These are phyloP conservation scores for Pichia gijzeniarum DNA, from an alignment of 805 yeast genomes.

Conservation along the genomic window DNA sequence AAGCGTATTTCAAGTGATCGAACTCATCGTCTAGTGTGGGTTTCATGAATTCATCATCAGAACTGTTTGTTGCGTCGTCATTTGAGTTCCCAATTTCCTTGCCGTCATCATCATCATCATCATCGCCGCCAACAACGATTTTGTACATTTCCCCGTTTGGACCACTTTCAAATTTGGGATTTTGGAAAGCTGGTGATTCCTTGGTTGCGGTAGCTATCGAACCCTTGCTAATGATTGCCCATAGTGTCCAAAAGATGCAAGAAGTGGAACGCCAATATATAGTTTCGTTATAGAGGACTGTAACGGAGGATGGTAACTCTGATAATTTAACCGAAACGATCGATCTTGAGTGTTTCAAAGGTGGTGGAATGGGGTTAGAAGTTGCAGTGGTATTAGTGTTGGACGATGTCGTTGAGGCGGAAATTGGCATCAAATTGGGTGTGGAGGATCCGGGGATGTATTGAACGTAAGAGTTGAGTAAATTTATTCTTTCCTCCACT, in stretches of 20 bases:
- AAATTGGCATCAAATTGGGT: slow-evolving; percentile 19
- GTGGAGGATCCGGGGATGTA: slow-evolving; percentile 36
- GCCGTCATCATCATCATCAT: slow-evolving; percentile 22
- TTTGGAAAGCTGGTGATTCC: slow-evolving; percentile 12
- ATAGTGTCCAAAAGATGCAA: slow-evolving; percentile 75
- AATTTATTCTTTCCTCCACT: slow-evolving; percentile 58
- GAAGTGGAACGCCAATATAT: slow-evolving; percentile 76
- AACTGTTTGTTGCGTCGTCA: too few relatives aligned
- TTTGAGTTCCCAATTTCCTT: not conserved
- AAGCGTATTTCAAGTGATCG: slow-evolving; percentile 69
- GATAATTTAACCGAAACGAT: slow-evolving; percentile 33
- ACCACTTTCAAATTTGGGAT: slow-evolving; percentile 37
- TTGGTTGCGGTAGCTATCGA: slow-evolving; percentile 9
- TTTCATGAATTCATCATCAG: slow-evolving; percentile 24
- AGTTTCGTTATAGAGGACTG: slow-evolving; percentile 55
- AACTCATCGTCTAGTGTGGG: slow-evolving; percentile 51
- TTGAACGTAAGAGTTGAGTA: slow-evolving; percentile 73
- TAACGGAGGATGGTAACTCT: slow-evolving; percentile 33
- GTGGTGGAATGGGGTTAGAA: slow-evolving; percentile 14
- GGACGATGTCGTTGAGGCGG: too few relatives aligned
- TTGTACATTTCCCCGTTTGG: slow-evolving; percentile 48
- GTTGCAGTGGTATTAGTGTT: slow-evolving; percentile 12
- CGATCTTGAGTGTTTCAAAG: slow-evolving; percentile 15
- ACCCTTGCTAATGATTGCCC: slow-evolving; percentile 67
- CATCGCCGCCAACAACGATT: slow-evolving; percentile 26